Evolutionary conservation across 495 filamentous ascomycete species (phyloP), one percentile per base, ranked within the genome.

Genomic region (Podospora conica): DNA sequence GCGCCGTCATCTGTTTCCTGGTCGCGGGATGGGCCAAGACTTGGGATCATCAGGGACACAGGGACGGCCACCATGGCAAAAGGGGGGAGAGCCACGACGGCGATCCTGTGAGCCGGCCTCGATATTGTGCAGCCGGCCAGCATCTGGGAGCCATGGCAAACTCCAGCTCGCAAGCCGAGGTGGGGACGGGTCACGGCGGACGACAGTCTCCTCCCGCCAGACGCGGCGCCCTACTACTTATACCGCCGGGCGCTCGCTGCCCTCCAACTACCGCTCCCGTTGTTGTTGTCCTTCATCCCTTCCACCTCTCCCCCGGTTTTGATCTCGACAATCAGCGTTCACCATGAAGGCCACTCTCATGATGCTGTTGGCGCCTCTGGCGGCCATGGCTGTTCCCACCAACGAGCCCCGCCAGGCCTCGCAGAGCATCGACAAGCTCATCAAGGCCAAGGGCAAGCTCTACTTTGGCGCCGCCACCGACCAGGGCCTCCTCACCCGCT

Each of bases 401-500:
- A 71, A 70, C 60, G 72, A 74, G 54, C 57, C 67, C 25, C 75
- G 80, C 25, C 81, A 82, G 70, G 75, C 79, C 0, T 22, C 75
- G 1, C 70, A 77, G 59, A 82, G 80, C 78, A 78, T 88, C 64
- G 80, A 88, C 77, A 69, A 68, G 60, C 76, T 82, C 20, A 81
- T 88, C 73, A 83, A 85, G 71, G 81, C 79, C 64, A 84, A 85
- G 77, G 84, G 87, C 69, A 88, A 85, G 76, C 77, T 79, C 64
- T 90, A 88, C 73, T 88, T 80, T 61, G 87, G 86, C 66, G 78
- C 80, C 58, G 79, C 76, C 72, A 74, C 82, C 20, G 87, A 88
- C 73, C 80, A 82, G 67, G 78, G 78, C 73, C 80, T 78, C 11
- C 80, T 89, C 1, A 74, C 70, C 40, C 40, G 40, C 15, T 48